phyloP scores from a whole-genome alignment of 441 rosid genomes.

The Pelargonium australe region DNA sequence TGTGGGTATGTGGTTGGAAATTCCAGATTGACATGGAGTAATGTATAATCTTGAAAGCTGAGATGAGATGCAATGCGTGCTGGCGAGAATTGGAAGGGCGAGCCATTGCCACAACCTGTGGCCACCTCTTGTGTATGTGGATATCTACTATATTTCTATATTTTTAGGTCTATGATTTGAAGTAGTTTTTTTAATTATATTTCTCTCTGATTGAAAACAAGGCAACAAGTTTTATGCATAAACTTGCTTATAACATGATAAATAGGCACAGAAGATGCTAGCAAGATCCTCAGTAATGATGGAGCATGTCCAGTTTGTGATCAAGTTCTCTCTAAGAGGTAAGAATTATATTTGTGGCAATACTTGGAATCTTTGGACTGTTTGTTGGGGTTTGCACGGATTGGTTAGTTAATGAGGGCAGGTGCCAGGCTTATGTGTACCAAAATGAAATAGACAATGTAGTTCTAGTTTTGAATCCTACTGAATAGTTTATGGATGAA shows the following conservation, averaged over 20 bases:
- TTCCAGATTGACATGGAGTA: slow-evolving; percentile 21
- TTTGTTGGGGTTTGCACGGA: background rate
- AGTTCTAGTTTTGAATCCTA: slow-evolving; percentile 3
- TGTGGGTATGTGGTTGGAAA: slow-evolving; percentile 15
- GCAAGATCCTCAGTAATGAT: slow-evolving; percentile 78
- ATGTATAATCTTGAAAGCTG: slow-evolving; percentile 24
- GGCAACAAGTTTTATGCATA: slow-evolving; percentile 18
- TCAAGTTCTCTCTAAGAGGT: slow-evolving; percentile 96
- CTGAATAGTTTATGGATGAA: background rate
- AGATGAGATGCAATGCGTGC: slow-evolving; percentile 95
- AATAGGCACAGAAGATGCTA: slow-evolving; percentile 84
- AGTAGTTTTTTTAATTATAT: background rate
- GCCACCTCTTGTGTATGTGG: slow-evolving; percentile 79
- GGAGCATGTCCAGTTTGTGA: slow-evolving; percentile 90
- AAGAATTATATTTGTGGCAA: slow-evolving; percentile 4
- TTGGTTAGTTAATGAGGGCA: background rate
- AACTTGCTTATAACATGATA: slow-evolving; percentile 35
- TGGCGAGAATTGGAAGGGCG: slow-evolving; percentile 95
- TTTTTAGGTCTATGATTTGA: background rate
- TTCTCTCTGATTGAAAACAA: background rate
- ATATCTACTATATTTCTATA: slow-evolving; percentile 12
- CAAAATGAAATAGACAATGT: background rate
- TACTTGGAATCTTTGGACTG: slow-evolving; percentile 1
- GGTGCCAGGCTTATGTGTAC: background rate
- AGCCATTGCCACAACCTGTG: slow-evolving; percentile 87